phyloP scores from a whole-genome alignment of 352 stramenopile genomes.

The Phytophthora nicotianae region DNA sequence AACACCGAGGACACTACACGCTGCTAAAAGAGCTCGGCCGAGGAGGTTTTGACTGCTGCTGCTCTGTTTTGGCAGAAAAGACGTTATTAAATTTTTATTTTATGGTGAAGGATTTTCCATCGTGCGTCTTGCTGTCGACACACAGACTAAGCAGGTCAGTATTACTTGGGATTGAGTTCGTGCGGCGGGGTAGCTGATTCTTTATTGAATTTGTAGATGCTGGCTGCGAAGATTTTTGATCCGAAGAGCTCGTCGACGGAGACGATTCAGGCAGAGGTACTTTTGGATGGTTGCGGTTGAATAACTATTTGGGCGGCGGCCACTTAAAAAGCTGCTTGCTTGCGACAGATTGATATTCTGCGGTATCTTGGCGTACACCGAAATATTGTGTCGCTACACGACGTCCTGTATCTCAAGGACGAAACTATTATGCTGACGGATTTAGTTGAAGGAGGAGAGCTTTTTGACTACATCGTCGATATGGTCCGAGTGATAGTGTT shows the following conservation, averaged over 20 bases:
- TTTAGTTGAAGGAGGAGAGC: slow-evolving; percentile 72
- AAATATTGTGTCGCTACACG: slow-evolving; percentile 77
- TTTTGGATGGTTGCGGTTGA: neutral
- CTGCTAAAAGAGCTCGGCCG: slow-evolving; percentile 69
- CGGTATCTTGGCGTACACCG: slow-evolving; percentile 58
- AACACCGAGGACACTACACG: slow-evolving; percentile 48
- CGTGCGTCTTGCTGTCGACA: slow-evolving; percentile 69
- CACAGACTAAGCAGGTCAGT: slow-evolving; percentile 47
- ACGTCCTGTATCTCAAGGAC: slow-evolving; percentile 61
- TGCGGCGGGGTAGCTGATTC: slow-evolving; percentile 2
- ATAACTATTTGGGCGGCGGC: neutral
- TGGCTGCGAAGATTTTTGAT: slow-evolving; percentile 82
- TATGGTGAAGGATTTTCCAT: slow-evolving; percentile 59
- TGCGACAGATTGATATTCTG: slow-evolving; percentile 61
- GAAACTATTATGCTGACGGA: slow-evolving; percentile 86
- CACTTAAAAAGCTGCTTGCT: neutral
- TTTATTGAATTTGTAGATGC: slow-evolving; percentile 25
- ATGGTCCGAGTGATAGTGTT: slow-evolving; percentile 34
- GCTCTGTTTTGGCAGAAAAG: neutral
- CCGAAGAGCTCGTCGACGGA: slow-evolving; percentile 57
- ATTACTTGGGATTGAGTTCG: too few species aligned
- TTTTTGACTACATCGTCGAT: slow-evolving; percentile 85
- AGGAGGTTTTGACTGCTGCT: slow-evolving; percentile 43
- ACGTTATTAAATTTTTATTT: slow-evolving; percentile 13
- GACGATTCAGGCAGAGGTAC: slow-evolving; percentile 67